Evolutionary conservation across 2,329 filamentous ascomycete species (phyloP).

Genomic region (Parastagonospora avenae): DNA sequence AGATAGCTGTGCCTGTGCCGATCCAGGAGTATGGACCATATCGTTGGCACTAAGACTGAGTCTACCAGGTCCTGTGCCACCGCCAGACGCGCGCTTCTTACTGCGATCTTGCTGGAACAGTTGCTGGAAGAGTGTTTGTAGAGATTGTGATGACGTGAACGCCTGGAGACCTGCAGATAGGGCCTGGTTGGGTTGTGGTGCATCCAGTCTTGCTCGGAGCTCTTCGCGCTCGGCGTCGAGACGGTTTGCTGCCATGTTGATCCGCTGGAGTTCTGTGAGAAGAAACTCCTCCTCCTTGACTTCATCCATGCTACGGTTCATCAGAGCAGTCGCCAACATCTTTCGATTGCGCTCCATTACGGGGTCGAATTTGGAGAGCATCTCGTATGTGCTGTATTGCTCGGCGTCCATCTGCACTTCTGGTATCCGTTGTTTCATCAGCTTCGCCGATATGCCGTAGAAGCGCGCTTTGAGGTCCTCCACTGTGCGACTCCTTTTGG

Average conservation of each 20-base stretch:
- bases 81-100: conserved; percentile 73
- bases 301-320: conserved; percentile 83
- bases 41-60: conserved; percentile 47
- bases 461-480: conserved; percentile 92
- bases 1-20: conserved; percentile 33
- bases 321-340: conserved; percentile 77
- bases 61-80: conserved; percentile 35
- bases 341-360: conserved; percentile 80
- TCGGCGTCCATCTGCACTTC: conserved; percentile 73
- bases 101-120: conserved; percentile 83
- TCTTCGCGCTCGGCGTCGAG: conserved; percentile 89
- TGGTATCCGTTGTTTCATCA: conserved; percentile 48
- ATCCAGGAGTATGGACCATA: conserved; percentile 43
- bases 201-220: conserved; percentile 84
- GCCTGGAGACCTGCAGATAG: conserved; percentile 47
- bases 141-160: conserved; percentile 80
- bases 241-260: conserved; percentile 81
- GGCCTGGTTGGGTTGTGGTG: conserved; percentile 65
- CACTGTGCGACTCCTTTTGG: conserved; percentile 66
- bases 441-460: conserved; percentile 74
- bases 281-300: conserved; percentile 90
- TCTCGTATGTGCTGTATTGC: conserved; percentile 83
- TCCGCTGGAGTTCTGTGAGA: conserved; percentile 87
- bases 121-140: conserved; percentile 80
- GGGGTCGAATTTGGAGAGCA: conserved; percentile 85